Evolutionary conservation across 2,329 filamentous ascomycete genomes (phyloP), one percentile per base, ranked within the genome.

Genomic region (Lachnellula arida): DNA sequence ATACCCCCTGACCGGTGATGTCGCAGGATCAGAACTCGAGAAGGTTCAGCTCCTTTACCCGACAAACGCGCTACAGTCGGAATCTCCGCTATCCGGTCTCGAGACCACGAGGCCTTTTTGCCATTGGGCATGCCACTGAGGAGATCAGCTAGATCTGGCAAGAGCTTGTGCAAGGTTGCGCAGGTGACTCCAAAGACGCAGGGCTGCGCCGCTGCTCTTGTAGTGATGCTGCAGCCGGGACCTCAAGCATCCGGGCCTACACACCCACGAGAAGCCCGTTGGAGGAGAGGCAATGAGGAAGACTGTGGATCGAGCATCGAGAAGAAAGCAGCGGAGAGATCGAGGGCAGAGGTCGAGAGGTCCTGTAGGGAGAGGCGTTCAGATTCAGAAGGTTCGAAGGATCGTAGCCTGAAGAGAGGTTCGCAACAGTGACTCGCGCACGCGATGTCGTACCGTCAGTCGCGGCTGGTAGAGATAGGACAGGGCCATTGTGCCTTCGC

Each of bases 31-130:
- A 49, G 34, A 53, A 43, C 37, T 39, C 47, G 42, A 57, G 25
- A 57, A 47, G 25, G 51, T 44, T 49, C 34, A 54, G 51, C 51
- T 54, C 51, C 42, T 50, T 43, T 25, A 54, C 40, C 35, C 51
- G 34, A 39, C n/a, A 39, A 46, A 19, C 9, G 42, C 37, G 17
- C 23, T 19, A 37, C 22, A 25, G 39, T 43, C 25, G 49, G 37
- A 51, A 48, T 48, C 25, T 48, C 23, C 32, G 25, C n/a, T 32
- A 48, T 48, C 25, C 15, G 46, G 46, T 48, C 25, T 48, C 25
- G 25, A 48, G 25, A 48, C 28, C 25, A 25, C 25, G 25, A 48
- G 25, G 25, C 46, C 46, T 48, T 48, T 48, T 48, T 48, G 46
- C 46, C 15, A 48, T 48, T 48, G 14, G 46, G 46, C 14, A 48